Conservation (phyloP, 257 asterid species). For the Marsdenia floribunda region DNA sequence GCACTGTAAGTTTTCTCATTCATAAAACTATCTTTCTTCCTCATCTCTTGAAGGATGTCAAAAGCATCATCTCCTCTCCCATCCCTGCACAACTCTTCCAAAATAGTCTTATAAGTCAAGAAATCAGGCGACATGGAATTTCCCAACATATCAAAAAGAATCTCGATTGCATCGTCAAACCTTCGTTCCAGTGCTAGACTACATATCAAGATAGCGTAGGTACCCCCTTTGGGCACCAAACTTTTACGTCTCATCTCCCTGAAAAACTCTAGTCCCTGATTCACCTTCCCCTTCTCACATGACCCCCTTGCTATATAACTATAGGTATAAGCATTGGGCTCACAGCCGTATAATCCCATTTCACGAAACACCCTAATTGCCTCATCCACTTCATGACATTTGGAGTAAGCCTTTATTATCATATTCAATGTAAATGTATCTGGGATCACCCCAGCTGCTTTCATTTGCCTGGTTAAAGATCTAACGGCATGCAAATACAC, state of each 20-base stretch:
- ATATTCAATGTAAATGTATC: slow-evolving; percentile 71
- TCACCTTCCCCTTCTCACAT: slow-evolving; percentile 80
- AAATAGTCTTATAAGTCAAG: slow-evolving; percentile 65
- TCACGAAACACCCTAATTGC: slow-evolving; percentile 74
- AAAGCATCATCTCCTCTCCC: slow-evolving; percentile 72
- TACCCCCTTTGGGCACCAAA: slow-evolving; percentile 50
- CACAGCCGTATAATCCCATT: slow-evolving; percentile 91
- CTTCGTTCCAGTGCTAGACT: slow-evolving; percentile 74
- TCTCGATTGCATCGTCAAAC: slow-evolving; percentile 58
- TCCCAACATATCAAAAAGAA: slow-evolving; percentile 55
- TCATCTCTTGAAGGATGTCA: slow-evolving; percentile 60
- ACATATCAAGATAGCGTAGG: slow-evolving; percentile 59
- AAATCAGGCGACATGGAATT: slow-evolving; percentile 68
- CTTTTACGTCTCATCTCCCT: slow-evolving; percentile 66
- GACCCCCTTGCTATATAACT: slow-evolving; percentile 63
- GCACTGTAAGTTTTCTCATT: slow-evolving; percentile 64
- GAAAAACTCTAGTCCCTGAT: slow-evolving; percentile 53
- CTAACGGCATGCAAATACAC: slow-evolving; percentile 75
- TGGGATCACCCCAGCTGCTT: slow-evolving; percentile 74
- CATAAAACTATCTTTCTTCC: slow-evolving; percentile 68
- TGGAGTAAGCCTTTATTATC: slow-evolving; percentile 81
- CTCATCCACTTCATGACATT: slow-evolving; percentile 70
- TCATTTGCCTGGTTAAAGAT: slow-evolving; percentile 76
- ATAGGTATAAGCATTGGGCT: slow-evolving; percentile 66
- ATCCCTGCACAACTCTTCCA: slow-evolving; percentile 85